Evolutionary conservation across 257 asterid genomes (phyloP).

Genomic region (Sherardia arvensis): DNA sequence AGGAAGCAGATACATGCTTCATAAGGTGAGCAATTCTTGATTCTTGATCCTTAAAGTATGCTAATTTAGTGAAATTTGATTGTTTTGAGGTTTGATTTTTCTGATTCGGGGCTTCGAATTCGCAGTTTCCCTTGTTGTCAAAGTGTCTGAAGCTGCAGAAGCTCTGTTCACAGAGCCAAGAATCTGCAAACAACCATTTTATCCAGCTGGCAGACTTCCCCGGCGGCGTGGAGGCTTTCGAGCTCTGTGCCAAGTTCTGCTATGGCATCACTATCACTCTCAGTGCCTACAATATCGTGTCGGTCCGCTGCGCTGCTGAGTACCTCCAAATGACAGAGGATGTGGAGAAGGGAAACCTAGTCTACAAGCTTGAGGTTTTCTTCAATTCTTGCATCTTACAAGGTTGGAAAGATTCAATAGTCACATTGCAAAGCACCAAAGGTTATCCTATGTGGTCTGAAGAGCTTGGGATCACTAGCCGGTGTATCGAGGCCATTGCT

Average conservation of each 20-base stretch:
- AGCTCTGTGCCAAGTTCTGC: slow-evolving; percentile 84
- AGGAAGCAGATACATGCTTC: slow-evolving; percentile 68
- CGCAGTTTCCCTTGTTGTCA: slow-evolving; percentile 86
- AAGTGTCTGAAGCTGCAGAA: slow-evolving; percentile 60
- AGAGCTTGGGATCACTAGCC: slow-evolving; percentile 53
- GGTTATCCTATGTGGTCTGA: slow-evolving; percentile 49
- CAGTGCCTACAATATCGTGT: slow-evolving; percentile 71
- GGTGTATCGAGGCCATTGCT: slow-evolving; percentile 68
- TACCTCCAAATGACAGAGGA: slow-evolving; percentile 86
- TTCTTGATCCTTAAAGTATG: background rate
- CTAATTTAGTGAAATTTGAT: background rate
- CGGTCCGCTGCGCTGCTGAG: slow-evolving; percentile 69
- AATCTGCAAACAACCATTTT: slow-evolving; percentile 42
- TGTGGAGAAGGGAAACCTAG: slow-evolving; percentile 69
- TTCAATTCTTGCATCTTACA: slow-evolving; percentile 67
- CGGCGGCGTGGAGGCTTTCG: slow-evolving; percentile 77
- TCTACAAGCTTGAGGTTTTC: slow-evolving; percentile 69
- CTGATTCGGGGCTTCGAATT: background rate
- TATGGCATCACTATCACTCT: slow-evolving; percentile 79
- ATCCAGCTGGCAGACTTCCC: slow-evolving; percentile 74
- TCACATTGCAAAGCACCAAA: slow-evolving; percentile 60
- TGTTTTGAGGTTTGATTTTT: background rate
- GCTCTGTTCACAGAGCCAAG: slow-evolving; percentile 48
- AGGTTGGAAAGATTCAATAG: slow-evolving; percentile 72
- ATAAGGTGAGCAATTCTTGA: slow-evolving; percentile 41